These are phyloP conservation scores for Russula griseocarnosa DNA, from an alignment of 768 basidiomycete genomes.

Conservation along the genomic window DNA sequence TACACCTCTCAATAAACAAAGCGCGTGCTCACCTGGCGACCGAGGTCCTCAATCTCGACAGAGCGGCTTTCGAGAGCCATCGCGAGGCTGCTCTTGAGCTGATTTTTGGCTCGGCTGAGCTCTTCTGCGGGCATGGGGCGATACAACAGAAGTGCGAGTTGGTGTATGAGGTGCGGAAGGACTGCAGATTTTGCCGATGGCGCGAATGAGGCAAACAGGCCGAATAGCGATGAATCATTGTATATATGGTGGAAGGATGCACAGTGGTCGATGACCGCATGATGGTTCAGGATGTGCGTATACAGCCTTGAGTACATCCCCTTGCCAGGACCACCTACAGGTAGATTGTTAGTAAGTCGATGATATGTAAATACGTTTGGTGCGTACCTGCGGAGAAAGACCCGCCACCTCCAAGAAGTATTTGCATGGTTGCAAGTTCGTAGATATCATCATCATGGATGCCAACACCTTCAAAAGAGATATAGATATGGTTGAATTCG, in stretches of 20 bases:
- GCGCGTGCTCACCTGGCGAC: constrained; percentile 62
- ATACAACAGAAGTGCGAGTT: constrained; percentile 78
- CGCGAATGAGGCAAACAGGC: too few relatives aligned
- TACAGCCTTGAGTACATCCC: constrained; percentile 99
- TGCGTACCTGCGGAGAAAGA: constrained; percentile 84
- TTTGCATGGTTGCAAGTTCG: constrained; percentile 88
- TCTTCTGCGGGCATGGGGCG: constrained; percentile 61
- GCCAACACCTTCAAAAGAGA: constrained; percentile 87
- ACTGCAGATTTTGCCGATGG: too few relatives aligned
- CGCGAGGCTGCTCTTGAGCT: constrained; percentile 86
- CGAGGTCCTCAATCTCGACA: constrained; percentile 84
- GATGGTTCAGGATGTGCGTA: constrained; percentile 92
- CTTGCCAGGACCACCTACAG: constrained; percentile 87
- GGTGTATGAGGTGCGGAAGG: too few relatives aligned
- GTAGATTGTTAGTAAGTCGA: constrained; percentile 11
- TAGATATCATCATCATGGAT: constrained; percentile 92
- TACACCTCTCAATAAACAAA: not conserved
- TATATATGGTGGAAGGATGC: too few relatives aligned
- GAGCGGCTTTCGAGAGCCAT: constrained; percentile 91
- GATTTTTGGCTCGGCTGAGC: constrained; percentile 91
- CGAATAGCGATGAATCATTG: too few relatives aligned
- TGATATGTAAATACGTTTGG: not conserved
- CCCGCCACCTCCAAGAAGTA: constrained; percentile 93
- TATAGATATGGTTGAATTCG: constrained; percentile 90
- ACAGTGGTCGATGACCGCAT: constrained; percentile 91